Base-by-base conservation (phyloP, 202 grass and related monocot genomes). In the Panicum virgatum region DNA sequence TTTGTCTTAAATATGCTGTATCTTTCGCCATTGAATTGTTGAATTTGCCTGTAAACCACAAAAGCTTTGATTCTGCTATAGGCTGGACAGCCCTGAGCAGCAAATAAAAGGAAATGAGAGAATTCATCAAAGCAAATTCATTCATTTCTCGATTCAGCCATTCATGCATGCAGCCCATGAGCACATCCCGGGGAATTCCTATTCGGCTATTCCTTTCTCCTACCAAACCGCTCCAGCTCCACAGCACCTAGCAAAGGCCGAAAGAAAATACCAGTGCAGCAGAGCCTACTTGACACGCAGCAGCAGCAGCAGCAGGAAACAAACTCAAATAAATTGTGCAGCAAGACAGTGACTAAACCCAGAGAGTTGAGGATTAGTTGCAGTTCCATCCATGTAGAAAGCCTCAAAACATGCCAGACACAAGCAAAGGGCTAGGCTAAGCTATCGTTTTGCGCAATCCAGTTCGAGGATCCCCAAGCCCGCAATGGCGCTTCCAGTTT, bases 361-460 rank as follows among this genome's bases (percentile, higher is more conserved):
- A 66, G 14, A 63, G 26, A 40, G 46, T 53, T 27, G 7, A 40
- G 25, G n/a, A 12, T 6, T 23, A 38, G 76, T 39, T 39, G 32
- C 13, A 40, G 52, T 26, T 75, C 37, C 39, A 82, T 62, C 39
- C 62, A 75, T n/a, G 42, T 48, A 83, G 15, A 26, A 27, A 79
- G 79, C 45, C 69, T 71, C 36, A 71, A 62, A 79, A 65, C 64
- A 81, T 64, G 12, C 58, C 39, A 25, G 1, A 62, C 14, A 30
- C 45, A 56, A 80, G 52, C 29, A 59, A 29, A 14, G 23, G 26
- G 54, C 44, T 63, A 62, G 52, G 63, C 53, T 76, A 88, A 46
- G 72, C 54, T 38, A 51, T 19, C 14, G 70, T 30, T 30, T 19
- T 80, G 37, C 12, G 15, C 37, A 56, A 15, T 23, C 54, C 54